phyloP scores from a whole-genome alignment of 257 asterid genomes.

The Solanum infundibuliforme region DNA sequence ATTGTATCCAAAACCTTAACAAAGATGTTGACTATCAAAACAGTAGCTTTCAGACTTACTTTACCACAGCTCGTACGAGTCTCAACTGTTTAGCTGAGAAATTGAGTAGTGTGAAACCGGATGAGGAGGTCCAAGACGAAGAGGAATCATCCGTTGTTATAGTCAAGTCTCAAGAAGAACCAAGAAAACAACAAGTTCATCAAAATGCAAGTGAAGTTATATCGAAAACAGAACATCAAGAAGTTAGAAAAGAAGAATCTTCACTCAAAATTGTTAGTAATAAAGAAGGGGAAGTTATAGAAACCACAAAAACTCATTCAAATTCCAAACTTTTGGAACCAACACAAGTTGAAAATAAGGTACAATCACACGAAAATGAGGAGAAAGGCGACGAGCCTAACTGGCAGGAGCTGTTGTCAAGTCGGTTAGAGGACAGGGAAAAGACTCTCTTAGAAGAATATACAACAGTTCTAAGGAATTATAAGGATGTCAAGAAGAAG shows the following conservation, averaged over 20 bases:
- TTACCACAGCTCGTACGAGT: conserved; percentile 45
- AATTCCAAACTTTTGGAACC: conserved; percentile 8
- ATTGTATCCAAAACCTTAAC: conserved; percentile 36
- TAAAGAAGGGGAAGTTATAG: conserved; percentile 13
- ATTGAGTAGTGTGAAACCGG: conserved; percentile 44
- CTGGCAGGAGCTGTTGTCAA: conserved; percentile 72
- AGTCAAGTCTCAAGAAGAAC: conserved; percentile 5
- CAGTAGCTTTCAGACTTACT: conserved; percentile 36
- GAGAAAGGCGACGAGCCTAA: conserved; percentile 28
- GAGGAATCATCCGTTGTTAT: neutral
- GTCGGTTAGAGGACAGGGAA: conserved; percentile 68
- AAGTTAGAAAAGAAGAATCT: conserved; percentile 4
- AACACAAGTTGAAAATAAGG: conserved; percentile 8
- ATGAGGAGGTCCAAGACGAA: conserved; percentile 47
- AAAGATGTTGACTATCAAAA: conserved; percentile 45
- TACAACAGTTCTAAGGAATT: conserved; percentile 52
- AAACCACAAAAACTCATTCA: neutral
- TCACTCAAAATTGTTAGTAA: neutral
- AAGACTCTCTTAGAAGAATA: conserved; percentile 61
- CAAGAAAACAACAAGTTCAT: neutral
- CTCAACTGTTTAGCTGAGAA: conserved; percentile 52
- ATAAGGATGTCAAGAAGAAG: conserved; percentile 71
- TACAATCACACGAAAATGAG: neutral
- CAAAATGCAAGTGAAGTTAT: neutral
- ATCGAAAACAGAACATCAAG: neutral